A percentile compares a stretch with the other conserved stretches of the same genome.
Evolutionary conservation across 768 basidiomycete genomes (phyloP).

Genomic region (Tricholoma sp.): DNA sequence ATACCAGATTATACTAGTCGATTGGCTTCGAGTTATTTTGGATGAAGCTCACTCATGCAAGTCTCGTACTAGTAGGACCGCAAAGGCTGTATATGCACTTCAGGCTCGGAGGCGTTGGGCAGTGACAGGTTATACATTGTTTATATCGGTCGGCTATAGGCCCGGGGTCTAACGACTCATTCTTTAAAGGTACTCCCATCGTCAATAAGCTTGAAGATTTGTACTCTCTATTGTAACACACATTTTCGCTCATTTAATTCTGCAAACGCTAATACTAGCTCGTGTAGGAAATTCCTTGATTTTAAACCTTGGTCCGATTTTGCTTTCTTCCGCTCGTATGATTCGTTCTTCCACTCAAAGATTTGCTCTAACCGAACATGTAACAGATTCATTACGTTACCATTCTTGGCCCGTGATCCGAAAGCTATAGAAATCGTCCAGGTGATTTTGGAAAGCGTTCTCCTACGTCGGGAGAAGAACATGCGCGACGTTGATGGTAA

Average conservation of each 20-base stretch:
- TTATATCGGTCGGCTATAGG: not conserved
- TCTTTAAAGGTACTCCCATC: conserved; percentile 74
- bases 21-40: conserved; percentile 78
- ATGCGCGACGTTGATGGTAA: conserved; percentile 87
- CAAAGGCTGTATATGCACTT: conserved; percentile 84
- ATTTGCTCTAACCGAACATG: conserved; percentile 3
- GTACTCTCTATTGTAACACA: conserved; percentile 74
- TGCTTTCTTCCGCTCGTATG: conserved; percentile 86
- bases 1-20: conserved; percentile 37
- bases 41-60: conserved; percentile 98
- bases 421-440: conserved; percentile 95
- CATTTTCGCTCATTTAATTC: not conserved
- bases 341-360: conserved; percentile 5
- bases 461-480: conserved; percentile 88
- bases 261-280: not conserved
- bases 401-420: conserved; percentile 86
- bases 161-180: not conserved
- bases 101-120: conserved; percentile 83
- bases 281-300: conserved; percentile 63
- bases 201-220: conserved; percentile 92
- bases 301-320: conserved; percentile 81
- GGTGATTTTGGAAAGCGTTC: conserved; percentile 83
- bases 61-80: conserved; percentile 81
- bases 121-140: conserved; percentile 56
- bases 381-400: conserved; percentile 82